These are phyloP conservation scores for Penicillium sp. DNA, from an alignment of 2,329 filamentous ascomycete genomes.

Conservation along the genomic window DNA sequence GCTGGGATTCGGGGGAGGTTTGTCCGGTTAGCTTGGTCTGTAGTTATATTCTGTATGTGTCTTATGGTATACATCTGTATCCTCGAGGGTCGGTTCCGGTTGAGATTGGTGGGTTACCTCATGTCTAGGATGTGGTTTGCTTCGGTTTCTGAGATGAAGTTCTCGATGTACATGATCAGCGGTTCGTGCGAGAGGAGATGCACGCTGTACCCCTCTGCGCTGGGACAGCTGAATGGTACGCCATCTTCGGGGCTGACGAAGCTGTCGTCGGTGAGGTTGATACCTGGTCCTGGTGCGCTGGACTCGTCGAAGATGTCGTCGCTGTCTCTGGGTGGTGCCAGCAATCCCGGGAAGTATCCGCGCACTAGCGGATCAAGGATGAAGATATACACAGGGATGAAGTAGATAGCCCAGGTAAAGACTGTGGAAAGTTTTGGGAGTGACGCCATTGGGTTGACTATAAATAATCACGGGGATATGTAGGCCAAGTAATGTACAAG, in stretches of 20 bases:
- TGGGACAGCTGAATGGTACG: constrained; percentile 25
- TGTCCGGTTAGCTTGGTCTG: neutral
- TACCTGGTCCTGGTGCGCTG: constrained; percentile 9
- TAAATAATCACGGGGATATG: neutral
- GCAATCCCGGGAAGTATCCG: constrained; percentile 20
- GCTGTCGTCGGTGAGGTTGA: constrained; percentile 30
- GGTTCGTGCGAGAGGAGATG: constrained; percentile 54
- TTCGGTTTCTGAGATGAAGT: constrained; percentile 51
- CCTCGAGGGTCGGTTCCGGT: neutral
- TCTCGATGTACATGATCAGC: constrained; percentile 58
- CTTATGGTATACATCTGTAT: neutral
- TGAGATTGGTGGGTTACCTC: constrained; percentile 44
- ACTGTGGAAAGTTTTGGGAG: constrained; percentile 31
- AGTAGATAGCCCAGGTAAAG: constrained; percentile 36
- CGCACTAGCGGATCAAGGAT: constrained; percentile 33
- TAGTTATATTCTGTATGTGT: neutral
- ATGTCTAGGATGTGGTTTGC: constrained; percentile 50
- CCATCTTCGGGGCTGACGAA: constrained; percentile 38
- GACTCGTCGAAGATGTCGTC: constrained; percentile 14
- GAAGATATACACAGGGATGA: constrained; percentile 38
- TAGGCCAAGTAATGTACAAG: neutral
- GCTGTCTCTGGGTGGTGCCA: constrained; percentile 5
- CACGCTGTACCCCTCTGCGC: constrained; percentile 32
- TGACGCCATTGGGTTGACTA: constrained; percentile 20
- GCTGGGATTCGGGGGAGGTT: constrained; percentile 14